These are phyloP conservation scores for Mycena filopes DNA, from an alignment of 768 basidiomycete species.

Conservation along the genomic window DNA sequence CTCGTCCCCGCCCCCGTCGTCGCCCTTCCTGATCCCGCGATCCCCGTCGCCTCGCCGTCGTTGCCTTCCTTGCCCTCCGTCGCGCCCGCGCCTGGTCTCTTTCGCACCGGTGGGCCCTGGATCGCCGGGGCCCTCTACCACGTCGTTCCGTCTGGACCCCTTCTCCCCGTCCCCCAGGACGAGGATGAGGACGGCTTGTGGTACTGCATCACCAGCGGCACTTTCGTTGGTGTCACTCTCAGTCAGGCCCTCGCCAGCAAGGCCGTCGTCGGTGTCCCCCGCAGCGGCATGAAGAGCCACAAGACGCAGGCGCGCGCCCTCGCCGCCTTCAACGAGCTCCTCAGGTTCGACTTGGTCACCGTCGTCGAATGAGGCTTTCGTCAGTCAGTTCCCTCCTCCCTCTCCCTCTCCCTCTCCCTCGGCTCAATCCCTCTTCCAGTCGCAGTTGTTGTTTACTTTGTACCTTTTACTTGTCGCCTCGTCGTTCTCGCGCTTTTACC, in stretches of 20 bases:
- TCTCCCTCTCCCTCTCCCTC: too few species aligned
- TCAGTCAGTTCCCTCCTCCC: not conserved
- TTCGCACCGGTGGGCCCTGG: slow-evolving; percentile 3
- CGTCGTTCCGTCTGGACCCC: not conserved
- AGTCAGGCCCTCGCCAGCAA: not conserved
- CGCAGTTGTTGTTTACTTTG: too few species aligned
- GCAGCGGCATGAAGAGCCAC: slow-evolving; percentile 1
- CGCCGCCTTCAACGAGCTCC: slow-evolving; percentile 2
- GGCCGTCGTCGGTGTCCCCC: not conserved
- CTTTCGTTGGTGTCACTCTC: not conserved
- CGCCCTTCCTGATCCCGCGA: not conserved
- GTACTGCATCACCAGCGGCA: slow-evolving; percentile 14
- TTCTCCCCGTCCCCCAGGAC: not conserved
- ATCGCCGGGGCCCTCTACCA: not conserved
- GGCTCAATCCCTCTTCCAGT: too few species aligned
- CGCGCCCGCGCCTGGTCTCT: not conserved
- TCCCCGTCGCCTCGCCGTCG: not conserved
- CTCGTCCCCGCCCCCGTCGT: not conserved
- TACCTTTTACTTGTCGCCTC: too few species aligned
- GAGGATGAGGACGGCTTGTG: not conserved
- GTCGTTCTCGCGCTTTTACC: too few species aligned
- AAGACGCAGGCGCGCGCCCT: slow-evolving; percentile 8
- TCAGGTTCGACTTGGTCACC: not conserved
- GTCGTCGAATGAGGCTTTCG: not conserved
- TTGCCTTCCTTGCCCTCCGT: not conserved